These are phyloP conservation scores for Mycosphaerella sp. DNA, from an alignment of 2,329 filamentous ascomycete species.

Conservation along the genomic window DNA sequence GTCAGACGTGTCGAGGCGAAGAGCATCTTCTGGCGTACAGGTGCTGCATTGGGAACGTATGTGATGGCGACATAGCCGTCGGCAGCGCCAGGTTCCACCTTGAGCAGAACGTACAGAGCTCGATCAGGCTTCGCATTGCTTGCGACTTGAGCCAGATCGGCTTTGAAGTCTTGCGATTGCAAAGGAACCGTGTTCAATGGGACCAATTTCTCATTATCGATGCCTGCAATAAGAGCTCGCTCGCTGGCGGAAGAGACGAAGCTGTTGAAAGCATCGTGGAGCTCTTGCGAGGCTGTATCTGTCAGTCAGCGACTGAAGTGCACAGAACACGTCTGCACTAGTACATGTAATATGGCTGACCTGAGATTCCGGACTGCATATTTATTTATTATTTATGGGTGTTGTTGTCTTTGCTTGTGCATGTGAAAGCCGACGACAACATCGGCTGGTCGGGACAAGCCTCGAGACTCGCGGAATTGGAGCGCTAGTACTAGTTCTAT, in stretches of 20 bases:
- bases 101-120: slow-evolving; percentile 69
- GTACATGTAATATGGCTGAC: slow-evolving; percentile 38
- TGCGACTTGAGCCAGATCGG: slow-evolving; percentile 58
- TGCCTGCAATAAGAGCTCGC: slow-evolving; percentile 67
- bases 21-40: slow-evolving; percentile 80
- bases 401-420: slow-evolving; percentile 2
- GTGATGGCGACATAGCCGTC: slow-evolving; percentile 61
- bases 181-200: slow-evolving; percentile 54
- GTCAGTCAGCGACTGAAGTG: slow-evolving; percentile 8
- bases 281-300: slow-evolving; percentile 64
- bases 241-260: slow-evolving; percentile 57
- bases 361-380: slow-evolving; percentile 77
- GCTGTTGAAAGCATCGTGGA: slow-evolving; percentile 64
- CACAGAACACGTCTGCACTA: background rate
- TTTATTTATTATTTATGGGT: slow-evolving; percentile 28
- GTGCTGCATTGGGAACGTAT: slow-evolving; percentile 72
- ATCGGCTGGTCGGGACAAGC: no score
- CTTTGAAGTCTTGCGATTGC: slow-evolving; percentile 50
- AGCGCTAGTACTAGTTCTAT: no score
- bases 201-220: slow-evolving; percentile 61
- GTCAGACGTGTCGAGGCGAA: slow-evolving; percentile 73
- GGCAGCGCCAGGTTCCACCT: slow-evolving; percentile 51
- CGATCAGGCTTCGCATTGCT: slow-evolving; percentile 59
- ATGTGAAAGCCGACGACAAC: background rate
- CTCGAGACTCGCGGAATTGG: no score